Conservation (phyloP, 495 filamentous ascomycete genomes). For the Aspergillus saccharolyticus region DNA sequence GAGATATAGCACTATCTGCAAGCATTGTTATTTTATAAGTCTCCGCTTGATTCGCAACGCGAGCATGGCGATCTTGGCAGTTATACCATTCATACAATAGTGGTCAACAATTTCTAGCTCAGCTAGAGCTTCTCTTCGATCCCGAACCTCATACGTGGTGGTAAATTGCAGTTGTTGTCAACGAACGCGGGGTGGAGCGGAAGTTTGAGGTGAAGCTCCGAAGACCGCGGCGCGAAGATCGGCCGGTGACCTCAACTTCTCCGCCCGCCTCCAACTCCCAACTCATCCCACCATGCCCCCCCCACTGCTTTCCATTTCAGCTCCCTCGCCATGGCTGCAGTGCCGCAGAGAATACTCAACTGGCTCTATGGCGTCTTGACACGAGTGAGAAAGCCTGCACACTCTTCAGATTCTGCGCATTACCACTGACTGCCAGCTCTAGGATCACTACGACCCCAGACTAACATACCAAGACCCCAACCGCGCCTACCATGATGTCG, state of each 20-base stretch:
- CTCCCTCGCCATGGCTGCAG: slow-evolving; percentile 57
- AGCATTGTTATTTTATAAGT: background rate
- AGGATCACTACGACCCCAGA: slow-evolving; percentile 91
- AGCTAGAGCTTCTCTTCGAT: too few species aligned
- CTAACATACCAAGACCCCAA: slow-evolving; percentile 89
- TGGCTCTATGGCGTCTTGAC: slow-evolving; percentile 92
- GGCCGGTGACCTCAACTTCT: background rate
- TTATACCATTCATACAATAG: too few species aligned
- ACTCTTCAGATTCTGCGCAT: too few species aligned
- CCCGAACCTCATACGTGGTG: background rate
- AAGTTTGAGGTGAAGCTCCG: background rate
- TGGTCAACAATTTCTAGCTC: too few species aligned
- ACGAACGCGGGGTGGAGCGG: too few species aligned
- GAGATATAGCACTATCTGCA: too few species aligned
- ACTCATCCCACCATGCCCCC: slow-evolving; percentile 10
- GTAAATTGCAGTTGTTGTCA: background rate
- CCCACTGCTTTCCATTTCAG: slow-evolving; percentile 7
- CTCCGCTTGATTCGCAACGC: background rate
- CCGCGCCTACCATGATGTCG: slow-evolving; percentile 88
- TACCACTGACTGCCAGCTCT: slow-evolving; percentile 13
- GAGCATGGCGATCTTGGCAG: too few species aligned
- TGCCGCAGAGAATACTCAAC: slow-evolving; percentile 82
- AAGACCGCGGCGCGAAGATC: background rate
- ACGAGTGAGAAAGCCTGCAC: slow-evolving; percentile 49
- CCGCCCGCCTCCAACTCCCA: slow-evolving; percentile 2